phyloP scores from a whole-genome alignment of 495 filamentous ascomycete species.

The Penicillium cosmopolitanum region DNA sequence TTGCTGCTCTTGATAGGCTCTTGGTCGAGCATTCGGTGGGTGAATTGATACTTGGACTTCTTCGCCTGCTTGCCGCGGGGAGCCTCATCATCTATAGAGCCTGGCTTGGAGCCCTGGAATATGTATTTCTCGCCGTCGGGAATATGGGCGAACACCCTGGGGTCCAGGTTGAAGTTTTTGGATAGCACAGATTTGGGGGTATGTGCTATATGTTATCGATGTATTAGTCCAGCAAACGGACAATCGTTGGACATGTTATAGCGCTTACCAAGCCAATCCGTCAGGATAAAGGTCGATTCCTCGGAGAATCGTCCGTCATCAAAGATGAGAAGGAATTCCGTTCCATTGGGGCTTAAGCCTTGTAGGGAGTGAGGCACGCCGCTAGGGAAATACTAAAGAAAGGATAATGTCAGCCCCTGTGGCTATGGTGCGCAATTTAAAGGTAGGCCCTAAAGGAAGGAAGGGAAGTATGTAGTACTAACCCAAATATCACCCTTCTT shows the following conservation, averaged over 20 bases:
- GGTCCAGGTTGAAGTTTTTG: slow-evolving; percentile 66
- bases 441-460: no score
- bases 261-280: slow-evolving; percentile 63
- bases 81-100: slow-evolving; percentile 49
- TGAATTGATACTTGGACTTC: slow-evolving; percentile 61
- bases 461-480: not conserved
- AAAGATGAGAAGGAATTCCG: slow-evolving; percentile 72
- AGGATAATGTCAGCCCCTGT: not conserved
- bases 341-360: slow-evolving; percentile 65
- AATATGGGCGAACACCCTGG: slow-evolving; percentile 61
- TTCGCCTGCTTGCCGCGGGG: slow-evolving; percentile 49
- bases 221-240: no score
- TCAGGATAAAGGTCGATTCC: slow-evolving; percentile 69
- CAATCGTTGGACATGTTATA: no score
- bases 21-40: slow-evolving; percentile 64
- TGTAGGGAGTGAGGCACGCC: slow-evolving; percentile 73
- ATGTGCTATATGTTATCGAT: slow-evolving; percentile 45
- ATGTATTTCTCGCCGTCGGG: slow-evolving; percentile 68
- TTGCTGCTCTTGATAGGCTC: slow-evolving; percentile 50
- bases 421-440: no score
- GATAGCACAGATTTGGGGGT: slow-evolving; percentile 64
- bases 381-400: slow-evolving; percentile 65
- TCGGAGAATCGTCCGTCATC: slow-evolving; percentile 71
- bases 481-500: slow-evolving; percentile 66
- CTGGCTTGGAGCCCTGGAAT: slow-evolving; percentile 63